These are phyloP conservation scores for Raphanus sativus DNA, from an alignment of 345 rosid genomes.

Conservation along the genomic window DNA sequence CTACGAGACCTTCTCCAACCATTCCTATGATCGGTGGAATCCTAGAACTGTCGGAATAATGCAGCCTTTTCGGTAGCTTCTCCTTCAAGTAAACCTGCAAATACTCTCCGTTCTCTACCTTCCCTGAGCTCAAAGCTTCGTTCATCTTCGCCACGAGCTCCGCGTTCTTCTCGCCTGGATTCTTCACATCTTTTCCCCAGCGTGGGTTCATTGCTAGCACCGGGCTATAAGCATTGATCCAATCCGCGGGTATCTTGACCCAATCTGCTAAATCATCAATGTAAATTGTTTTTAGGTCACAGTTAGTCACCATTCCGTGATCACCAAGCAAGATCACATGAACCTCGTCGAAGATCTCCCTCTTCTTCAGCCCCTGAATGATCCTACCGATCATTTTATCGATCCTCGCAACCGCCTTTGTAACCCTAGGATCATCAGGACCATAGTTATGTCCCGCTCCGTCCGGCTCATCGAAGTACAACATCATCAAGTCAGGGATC, in stretches of 20 bases:
- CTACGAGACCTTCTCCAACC: conserved; percentile 68
- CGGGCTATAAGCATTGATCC: conserved; percentile 66
- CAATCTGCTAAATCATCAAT: conserved; percentile 69
- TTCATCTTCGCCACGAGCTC: conserved; percentile 73
- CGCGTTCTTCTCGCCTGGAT: conserved; percentile 17
- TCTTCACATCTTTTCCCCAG: conserved; percentile 38
- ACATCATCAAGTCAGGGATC: conserved; percentile 66
- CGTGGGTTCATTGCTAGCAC: conserved; percentile 75
- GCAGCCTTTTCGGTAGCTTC: conserved; percentile 72
- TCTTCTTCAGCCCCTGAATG: conserved; percentile 69
- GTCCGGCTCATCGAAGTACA: conserved; percentile 87
- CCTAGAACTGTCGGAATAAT: conserved; percentile 63
- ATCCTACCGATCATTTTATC: conserved; percentile 76
- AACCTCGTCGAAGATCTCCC: conserved; percentile 76
- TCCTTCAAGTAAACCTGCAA: conserved; percentile 75
- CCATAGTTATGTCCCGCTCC: conserved; percentile 84
- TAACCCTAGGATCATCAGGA: conserved; percentile 76
- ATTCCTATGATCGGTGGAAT: conserved; percentile 79
- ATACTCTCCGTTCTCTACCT: conserved; percentile 66
- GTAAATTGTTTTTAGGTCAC: conserved; percentile 65
- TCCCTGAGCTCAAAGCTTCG: conserved; percentile 63
- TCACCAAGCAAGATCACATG: conserved; percentile 77
- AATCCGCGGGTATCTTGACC: conserved; percentile 58
- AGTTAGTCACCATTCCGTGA: conserved; percentile 92
- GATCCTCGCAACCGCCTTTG: conserved; percentile 57